phyloP scores from a whole-genome alignment of 2,329 filamentous ascomycete species.

The Fusarium sulawesiense region DNA sequence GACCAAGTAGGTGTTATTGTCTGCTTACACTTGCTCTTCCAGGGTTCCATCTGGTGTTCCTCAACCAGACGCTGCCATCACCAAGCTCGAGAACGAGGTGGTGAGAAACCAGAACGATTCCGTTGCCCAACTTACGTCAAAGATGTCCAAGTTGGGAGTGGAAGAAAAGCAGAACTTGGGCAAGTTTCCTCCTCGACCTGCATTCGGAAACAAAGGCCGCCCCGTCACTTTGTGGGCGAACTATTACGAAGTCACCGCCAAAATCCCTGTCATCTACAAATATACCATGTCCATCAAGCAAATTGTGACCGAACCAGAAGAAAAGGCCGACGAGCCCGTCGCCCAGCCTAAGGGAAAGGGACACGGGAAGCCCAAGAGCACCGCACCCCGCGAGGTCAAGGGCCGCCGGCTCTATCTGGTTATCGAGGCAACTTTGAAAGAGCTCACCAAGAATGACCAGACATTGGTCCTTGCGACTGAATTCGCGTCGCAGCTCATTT shows the following conservation, averaged over 20 bases:
- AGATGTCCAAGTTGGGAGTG: slow-evolving; percentile 53
- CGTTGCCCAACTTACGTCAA: slow-evolving; percentile 47
- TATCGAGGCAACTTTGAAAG: slow-evolving; percentile 53
- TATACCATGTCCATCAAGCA: slow-evolving; percentile 58
- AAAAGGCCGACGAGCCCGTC: slow-evolving; percentile 4
- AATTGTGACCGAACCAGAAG: slow-evolving; percentile 23
- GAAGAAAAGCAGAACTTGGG: slow-evolving; percentile 40
- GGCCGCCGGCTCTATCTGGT: slow-evolving; percentile 58
- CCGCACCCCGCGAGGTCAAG: slow-evolving; percentile 50
- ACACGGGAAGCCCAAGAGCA: slow-evolving; percentile 16
- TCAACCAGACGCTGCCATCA: slow-evolving; percentile 44
- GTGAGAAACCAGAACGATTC: slow-evolving; percentile 47
- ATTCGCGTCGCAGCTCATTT: slow-evolving; percentile 62
- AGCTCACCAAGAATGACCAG: slow-evolving; percentile 50
- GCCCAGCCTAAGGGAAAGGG: slow-evolving; percentile 27
- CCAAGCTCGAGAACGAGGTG: slow-evolving; percentile 56
- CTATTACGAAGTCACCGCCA: slow-evolving; percentile 61
- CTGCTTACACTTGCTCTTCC: slow-evolving; percentile 11
- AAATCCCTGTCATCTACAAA: slow-evolving; percentile 54
- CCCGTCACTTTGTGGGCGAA: slow-evolving; percentile 64
- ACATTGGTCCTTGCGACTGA: slow-evolving; percentile 57
- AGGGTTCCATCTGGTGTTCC: slow-evolving; percentile 43
- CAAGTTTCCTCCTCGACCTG: slow-evolving; percentile 60
- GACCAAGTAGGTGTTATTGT: neutral
- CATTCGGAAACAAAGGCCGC: slow-evolving; percentile 59